phyloP scores from a whole-genome alignment of 2,329 filamentous ascomycete genomes.

The Annulohypoxylon truncatum region DNA sequence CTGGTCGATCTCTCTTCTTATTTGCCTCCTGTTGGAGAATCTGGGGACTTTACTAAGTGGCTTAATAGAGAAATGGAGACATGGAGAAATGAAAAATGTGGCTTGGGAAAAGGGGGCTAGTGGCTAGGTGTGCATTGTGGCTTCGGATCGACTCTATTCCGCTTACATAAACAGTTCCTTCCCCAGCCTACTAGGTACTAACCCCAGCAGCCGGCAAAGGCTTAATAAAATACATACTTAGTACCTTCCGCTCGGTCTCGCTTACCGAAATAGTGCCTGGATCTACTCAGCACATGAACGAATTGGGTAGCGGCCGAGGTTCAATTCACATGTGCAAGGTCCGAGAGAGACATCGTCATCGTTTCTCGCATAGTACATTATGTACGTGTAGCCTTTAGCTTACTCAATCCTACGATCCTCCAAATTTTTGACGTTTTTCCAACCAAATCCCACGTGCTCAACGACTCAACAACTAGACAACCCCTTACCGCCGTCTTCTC shows the following conservation, averaged over 20 bases:
- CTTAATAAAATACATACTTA: not conserved
- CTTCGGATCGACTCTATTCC: not conserved
- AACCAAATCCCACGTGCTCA: conserved; percentile 9
- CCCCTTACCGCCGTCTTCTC: conserved; percentile 3
- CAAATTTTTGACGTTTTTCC: conserved; percentile 8
- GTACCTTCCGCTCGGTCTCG: not conserved
- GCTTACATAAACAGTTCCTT: not conserved
- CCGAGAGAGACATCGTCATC: conserved; percentile 43
- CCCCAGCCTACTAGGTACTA: no score
- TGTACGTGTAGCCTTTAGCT: conserved; percentile 29
- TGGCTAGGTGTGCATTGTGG: not conserved
- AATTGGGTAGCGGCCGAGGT: conserved; percentile 49
- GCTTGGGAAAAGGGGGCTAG: conserved; percentile 1
- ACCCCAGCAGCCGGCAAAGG: not conserved
- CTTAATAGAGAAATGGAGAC: not conserved
- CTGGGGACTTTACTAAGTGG: conserved; percentile 30
- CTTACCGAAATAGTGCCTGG: conserved; percentile 27
- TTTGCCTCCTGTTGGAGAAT: conserved; percentile 19
- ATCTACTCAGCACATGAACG: conserved; percentile 29
- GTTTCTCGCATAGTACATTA: conserved; percentile 9
- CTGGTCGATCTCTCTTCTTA: not conserved
- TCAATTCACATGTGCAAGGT: conserved; percentile 48
- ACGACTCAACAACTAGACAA: conserved; percentile 7
- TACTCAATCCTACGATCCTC: conserved; percentile 37
- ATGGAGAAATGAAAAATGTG: not conserved